Percentiles rank a stretch among this genome's conserved stretches.
phyloP scores from a whole-genome alignment of 2,329 filamentous ascomycete genomes.

The Trichoderma arundinaceum region DNA sequence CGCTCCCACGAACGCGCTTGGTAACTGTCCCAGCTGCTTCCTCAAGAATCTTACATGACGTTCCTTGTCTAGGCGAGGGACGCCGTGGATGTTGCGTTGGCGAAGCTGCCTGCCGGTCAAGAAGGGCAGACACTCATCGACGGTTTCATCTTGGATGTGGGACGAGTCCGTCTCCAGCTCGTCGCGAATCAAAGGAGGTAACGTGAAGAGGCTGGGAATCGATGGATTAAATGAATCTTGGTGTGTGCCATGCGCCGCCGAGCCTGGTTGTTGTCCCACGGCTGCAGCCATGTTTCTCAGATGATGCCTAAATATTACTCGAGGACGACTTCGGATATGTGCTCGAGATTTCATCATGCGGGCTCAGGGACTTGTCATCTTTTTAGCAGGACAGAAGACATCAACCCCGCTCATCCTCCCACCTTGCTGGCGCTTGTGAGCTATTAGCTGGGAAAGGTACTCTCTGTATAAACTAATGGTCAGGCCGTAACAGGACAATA shows the following conservation, averaged over 20 bases:
- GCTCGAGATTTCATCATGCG: constrained; percentile 43
- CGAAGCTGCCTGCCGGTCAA: constrained; percentile 61
- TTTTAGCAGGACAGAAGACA: constrained; percentile 32
- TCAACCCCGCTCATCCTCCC: constrained; percentile 29
- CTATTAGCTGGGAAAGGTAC: constrained; percentile 16
- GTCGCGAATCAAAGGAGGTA: constrained; percentile 68
- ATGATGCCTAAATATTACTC: constrained; percentile 43
- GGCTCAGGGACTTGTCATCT: constrained; percentile 35
- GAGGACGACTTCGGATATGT: constrained; percentile 41
- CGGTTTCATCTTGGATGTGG: constrained; percentile 68
- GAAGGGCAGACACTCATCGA: constrained; percentile 71
- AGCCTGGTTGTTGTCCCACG: constrained; percentile 28
- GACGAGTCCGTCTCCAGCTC: constrained; percentile 71
- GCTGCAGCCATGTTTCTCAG: constrained; percentile 33
- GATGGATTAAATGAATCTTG: constrained; percentile 26
- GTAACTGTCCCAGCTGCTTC: constrained; percentile 64
- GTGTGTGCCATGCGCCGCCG: constrained; percentile 22
- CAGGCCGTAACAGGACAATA: constrained; percentile 38
- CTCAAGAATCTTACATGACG: constrained; percentile 68
- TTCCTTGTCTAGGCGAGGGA: constrained; percentile 73
- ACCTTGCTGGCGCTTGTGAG: constrained; percentile 26
- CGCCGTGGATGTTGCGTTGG: constrained; percentile 70
- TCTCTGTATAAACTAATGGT: constrained; percentile 7
- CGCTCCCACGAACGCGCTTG: constrained; percentile 71
- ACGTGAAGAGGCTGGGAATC: constrained; percentile 64